phyloP scores from a whole-genome alignment of 179 eudicot species.

The Actinidia arguta region DNA sequence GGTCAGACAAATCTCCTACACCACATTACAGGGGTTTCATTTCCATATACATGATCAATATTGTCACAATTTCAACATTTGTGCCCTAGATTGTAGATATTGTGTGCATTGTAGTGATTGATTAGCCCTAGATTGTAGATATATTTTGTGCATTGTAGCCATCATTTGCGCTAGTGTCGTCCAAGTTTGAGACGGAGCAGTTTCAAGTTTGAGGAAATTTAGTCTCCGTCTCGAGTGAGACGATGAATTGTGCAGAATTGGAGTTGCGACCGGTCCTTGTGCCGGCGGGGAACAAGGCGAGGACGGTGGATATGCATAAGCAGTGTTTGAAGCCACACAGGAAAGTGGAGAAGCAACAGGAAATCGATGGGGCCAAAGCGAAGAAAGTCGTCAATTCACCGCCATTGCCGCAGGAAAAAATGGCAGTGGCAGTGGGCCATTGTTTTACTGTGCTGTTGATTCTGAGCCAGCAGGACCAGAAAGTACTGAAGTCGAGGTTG shows the following conservation, averaged over 20 bases:
- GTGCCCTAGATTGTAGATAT: not conserved
- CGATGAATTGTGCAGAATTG: conserved; percentile 52
- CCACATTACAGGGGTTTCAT: conserved; percentile 11
- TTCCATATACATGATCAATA: too few relatives aligned
- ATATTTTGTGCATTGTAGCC: too few relatives aligned
- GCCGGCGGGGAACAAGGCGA: conserved; percentile 67
- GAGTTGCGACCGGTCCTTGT: conserved; percentile 64
- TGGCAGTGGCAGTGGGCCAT: conserved; percentile 26
- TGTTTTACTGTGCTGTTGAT: conserved; percentile 47
- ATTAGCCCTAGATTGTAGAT: not conserved
- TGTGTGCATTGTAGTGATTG: not conserved
- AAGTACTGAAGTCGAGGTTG: conserved; percentile 56
- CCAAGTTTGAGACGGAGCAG: too few relatives aligned
- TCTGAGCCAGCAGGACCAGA: conserved; percentile 50
- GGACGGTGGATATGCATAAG: conserved; percentile 45
- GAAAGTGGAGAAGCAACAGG: conserved; percentile 49
- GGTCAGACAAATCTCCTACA: not conserved
- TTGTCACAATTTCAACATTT: not conserved
- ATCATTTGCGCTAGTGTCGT: too few relatives aligned
- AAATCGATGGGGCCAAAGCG: conserved; percentile 35
- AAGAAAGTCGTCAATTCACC: conserved; percentile 27
- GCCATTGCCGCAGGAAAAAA: conserved; percentile 35
- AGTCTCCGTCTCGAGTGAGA: conserved; percentile 18
- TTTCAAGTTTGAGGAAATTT: not conserved
- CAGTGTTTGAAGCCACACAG: conserved; percentile 38